Base-by-base conservation (phyloP, 2,329 filamentous ascomycete species). In the Pseudocercospora cruenta region DNA sequence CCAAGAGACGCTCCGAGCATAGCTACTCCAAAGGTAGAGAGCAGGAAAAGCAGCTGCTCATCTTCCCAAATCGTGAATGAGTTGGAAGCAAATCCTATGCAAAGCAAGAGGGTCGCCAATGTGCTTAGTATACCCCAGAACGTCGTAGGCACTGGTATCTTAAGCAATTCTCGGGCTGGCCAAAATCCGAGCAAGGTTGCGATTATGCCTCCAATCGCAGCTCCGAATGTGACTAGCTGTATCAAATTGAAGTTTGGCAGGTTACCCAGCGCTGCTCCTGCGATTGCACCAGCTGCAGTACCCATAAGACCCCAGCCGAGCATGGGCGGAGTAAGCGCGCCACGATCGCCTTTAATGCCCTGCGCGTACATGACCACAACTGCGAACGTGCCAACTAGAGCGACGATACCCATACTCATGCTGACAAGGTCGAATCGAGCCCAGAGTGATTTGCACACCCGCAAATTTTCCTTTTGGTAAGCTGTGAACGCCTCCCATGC, bases 61-160 rank as follows among this genome's bases (percentile, higher is more conserved):
- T 99, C 95, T 81, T 99, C 95, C 94, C 95, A 99, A 71, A 99
- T 97, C 0, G 94, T 98, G 80, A 94, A 99, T 0, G 95, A 99
- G 80, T 99, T 99, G 3, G 95, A 95, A 0, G 94, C 94, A 77
- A 98, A 99, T 7, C 95, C 94, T 60, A 92, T 83, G n/a, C 93
- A 96, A 75, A 97, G 92, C 67, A 91, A 88, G n/a, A 93, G 78
- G 0, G 93, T 93, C 71, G 96, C 93, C 14, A 94, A 77, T 26
- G 92, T 82, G 5, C 92, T 90, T 66, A 96, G 82, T 89, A 92
- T 94, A n/a, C 93, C 91, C 94, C 94, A 99, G 62, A 94, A 81
- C 0, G 87, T 91, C n/a, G 80, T 87, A 0, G 93, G 94, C 9
- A 93, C 72, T 39, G 92, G 84, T 16, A 82, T 77, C 57, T 74